A percentile compares a stretch with the other conserved stretches of the same genome.
These are phyloP conservation scores for Neofusicoccum ribis DNA, from an alignment of 2,329 filamentous ascomycete genomes.

Conservation along the genomic window DNA sequence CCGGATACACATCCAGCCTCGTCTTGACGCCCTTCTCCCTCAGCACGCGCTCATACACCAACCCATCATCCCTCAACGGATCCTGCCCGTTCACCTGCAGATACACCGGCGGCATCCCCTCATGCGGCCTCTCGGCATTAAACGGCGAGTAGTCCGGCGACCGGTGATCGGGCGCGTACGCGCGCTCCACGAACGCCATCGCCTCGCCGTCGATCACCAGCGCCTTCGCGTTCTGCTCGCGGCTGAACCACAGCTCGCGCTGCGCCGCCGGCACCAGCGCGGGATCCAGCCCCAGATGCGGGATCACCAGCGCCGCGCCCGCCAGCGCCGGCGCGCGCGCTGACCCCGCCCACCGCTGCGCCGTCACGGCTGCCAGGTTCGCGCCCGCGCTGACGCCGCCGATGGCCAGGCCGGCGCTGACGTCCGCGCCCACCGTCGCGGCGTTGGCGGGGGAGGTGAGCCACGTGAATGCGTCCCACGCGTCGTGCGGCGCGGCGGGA, in stretches of 20 bases:
- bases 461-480: conserved; percentile 31
- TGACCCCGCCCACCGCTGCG: not conserved
- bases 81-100: conserved; percentile 22
- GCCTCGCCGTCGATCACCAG: not conserved
- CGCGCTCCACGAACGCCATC: not conserved
- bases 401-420: not conserved
- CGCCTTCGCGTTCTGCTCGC: conserved; percentile 1
- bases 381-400: conserved; percentile 3
- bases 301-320: not conserved
- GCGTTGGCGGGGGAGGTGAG: conserved; percentile 18
- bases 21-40: conserved; percentile 21
- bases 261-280: not conserved
- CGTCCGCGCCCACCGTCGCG: not conserved
- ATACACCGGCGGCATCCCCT: conserved; percentile 17
- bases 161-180: not conserved
- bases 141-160: not conserved
- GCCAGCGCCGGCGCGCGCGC: not conserved
- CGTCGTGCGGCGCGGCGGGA: not conserved
- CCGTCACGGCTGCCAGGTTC: not conserved
- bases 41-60: conserved; percentile 21
- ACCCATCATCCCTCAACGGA: conserved; percentile 20
- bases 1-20: conserved; percentile 21
- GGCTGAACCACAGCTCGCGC: not conserved
- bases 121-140: not conserved
- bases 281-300: not conserved